A percentile compares a stretch with the other conserved stretches of the same genome.
Conservation (phyloP, 345 rosid species). For the Gossypium longicalyx region DNA sequence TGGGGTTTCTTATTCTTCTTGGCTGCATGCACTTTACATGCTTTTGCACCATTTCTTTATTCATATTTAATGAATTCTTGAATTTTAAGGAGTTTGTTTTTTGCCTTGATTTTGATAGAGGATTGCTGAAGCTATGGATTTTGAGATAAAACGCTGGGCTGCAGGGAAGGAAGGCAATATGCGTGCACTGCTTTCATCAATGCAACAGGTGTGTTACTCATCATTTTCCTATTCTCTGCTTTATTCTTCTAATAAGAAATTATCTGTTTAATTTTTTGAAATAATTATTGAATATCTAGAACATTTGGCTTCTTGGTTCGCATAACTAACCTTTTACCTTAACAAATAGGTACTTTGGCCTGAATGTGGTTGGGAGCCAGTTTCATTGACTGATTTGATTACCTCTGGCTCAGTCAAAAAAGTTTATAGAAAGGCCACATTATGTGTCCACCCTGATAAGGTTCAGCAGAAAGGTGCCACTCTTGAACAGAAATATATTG, state of each 20-base stretch:
- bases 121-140: slow-evolving; percentile 68
- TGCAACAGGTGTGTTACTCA: slow-evolving; percentile 59
- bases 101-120: slow-evolving; percentile 45
- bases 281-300: background rate
- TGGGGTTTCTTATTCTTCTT: background rate
- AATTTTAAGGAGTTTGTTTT: slow-evolving; percentile 7
- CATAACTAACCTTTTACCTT: slow-evolving; percentile 13
- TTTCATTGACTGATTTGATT: slow-evolving; percentile 80
- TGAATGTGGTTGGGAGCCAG: slow-evolving; percentile 82
- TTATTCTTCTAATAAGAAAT: background rate
- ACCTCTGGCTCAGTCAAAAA: slow-evolving; percentile 83
- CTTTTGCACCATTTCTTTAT: background rate
- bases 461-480: slow-evolving; percentile 97
- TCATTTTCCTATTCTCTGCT: slow-evolving; percentile 13
- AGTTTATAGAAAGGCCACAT: slow-evolving; percentile 75
- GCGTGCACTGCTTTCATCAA: slow-evolving; percentile 82
- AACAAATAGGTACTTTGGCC: slow-evolving; percentile 83
- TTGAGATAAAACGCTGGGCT: slow-evolving; percentile 75
- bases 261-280: background rate
- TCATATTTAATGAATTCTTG: background rate
- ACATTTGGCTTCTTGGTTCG: background rate
- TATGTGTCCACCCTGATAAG: slow-evolving; percentile 94
- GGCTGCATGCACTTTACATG: background rate
- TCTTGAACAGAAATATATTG: slow-evolving; percentile 75
- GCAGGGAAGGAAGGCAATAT: slow-evolving; percentile 89